These are phyloP conservation scores for Malassezia dermatis DNA, from an alignment of 1,284 basidiomycete species.

Conservation along the genomic window DNA sequence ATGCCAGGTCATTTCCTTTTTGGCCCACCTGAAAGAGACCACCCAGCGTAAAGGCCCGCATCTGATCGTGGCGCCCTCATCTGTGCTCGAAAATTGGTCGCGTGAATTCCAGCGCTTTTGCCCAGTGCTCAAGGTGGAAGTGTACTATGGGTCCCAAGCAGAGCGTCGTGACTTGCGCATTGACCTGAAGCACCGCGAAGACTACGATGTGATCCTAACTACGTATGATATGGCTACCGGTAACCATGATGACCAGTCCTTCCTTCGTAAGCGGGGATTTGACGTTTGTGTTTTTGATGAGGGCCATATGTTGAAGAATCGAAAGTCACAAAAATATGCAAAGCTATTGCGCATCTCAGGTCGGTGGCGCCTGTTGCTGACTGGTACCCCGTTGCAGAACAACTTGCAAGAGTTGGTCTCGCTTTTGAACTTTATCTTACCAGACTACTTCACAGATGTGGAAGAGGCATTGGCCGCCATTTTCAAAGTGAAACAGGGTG, in stretches of 20 bases:
- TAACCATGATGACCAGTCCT: constrained; percentile 67
- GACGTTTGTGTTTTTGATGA: constrained; percentile 77
- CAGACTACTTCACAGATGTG: constrained; percentile 70
- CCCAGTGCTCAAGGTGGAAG: constrained; percentile 68
- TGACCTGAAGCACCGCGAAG: constrained; percentile 55
- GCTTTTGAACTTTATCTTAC: constrained; percentile 93
- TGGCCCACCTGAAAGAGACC: constrained; percentile 73
- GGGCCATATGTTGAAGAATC: constrained; percentile 92
- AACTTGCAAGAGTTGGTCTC: constrained; percentile 78
- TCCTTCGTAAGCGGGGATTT: constrained; percentile 77
- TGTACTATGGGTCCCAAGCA: constrained; percentile 85
- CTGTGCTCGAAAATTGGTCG: constrained; percentile 96
- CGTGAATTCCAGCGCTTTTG: constrained; percentile 88
- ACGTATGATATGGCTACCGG: constrained; percentile 91
- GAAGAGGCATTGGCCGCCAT: constrained; percentile 74
- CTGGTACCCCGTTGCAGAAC: constrained; percentile 82
- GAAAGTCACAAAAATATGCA: constrained; percentile 85
- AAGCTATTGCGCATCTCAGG: constrained; percentile 74
- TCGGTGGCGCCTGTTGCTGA: constrained; percentile 80
- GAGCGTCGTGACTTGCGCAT: constrained; percentile 70
- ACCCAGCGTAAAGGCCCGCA: constrained; percentile 67
- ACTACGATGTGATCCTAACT: constrained; percentile 87
- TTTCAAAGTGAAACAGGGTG: constrained; percentile 88
- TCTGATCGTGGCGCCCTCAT: constrained; percentile 78
- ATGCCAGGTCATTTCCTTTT: constrained; percentile 92